Base-by-base conservation (phyloP, 352 stramenopile genomes). In the Thalassiosira exigua region DNA sequence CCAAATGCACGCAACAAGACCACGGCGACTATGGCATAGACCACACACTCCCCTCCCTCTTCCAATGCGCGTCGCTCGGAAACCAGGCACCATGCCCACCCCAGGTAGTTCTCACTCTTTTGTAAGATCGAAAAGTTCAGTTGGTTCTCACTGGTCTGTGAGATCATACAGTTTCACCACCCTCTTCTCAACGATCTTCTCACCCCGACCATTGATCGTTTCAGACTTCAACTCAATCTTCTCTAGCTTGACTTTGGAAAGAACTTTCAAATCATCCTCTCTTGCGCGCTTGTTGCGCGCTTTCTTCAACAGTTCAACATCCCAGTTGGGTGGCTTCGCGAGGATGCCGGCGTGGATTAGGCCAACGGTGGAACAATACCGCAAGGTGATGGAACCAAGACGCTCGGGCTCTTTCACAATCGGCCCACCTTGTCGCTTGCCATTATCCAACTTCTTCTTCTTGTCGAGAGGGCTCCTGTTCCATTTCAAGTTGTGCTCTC, bases 271-370 rank as follows among this genome's bases (percentile, higher is more conserved):
- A 32, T 67, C 30, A 17, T 67, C 57, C 30, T 67, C 32, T 36
- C 22, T 67, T n/a, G 44, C 29, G 27, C 22, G 29, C 33, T 67
- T 50, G 57, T 3, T 52, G 27, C 30, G 27, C 57, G 9, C 44
- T 3, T 3, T 50, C 33, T 67, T 57, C 21, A 52, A n/a, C 57
- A 17, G 57, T 19, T 67, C 57, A 17, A 52, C 14, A n/a, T 67
- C 57, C 57, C 57, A 67, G 33, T 67, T 52, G n/a, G 57, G 57
- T 12, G 57, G 57, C 39, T 67, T 67, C 2, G 1, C 24, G 33
- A 67, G 57, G 12, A 67, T 67, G 24, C 33, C 33, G 2, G 57
- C 57, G 22, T 54, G 33, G 27, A 67, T 67, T 0, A 67, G 24
- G 12, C 57, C 57, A 17, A 67, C 3, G 4, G 57, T 52, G 1